Conservation (phyloP, 1,284 basidiomycete genomes). For the Marasmius oreades region DNA sequence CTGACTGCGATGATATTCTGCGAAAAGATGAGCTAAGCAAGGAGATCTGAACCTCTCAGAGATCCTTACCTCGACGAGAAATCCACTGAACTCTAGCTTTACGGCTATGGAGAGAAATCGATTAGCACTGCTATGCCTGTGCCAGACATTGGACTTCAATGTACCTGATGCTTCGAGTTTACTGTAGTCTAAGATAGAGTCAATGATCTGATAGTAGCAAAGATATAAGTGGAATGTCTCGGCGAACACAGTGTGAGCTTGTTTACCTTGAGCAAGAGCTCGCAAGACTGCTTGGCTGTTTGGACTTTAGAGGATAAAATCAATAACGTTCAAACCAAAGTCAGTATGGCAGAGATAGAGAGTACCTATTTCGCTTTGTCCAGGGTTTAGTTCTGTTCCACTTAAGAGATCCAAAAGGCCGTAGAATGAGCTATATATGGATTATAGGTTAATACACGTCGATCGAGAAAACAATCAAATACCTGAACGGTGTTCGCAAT, state of each 20-base stretch:
- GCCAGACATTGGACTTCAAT: not conserved
- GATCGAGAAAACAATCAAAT: constrained; percentile 3
- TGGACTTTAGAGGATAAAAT: constrained; percentile 41
- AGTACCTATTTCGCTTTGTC: constrained; percentile 65
- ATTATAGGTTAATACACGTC: not conserved
- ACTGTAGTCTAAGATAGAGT: constrained; percentile 72
- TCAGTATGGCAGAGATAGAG: not conserved
- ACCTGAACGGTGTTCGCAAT: constrained; percentile 69
- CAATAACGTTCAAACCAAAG: not conserved
- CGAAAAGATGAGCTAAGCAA: not conserved
- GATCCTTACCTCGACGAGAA: constrained; percentile 51
- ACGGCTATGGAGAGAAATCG: constrained; percentile 40
- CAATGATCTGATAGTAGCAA: constrained; percentile 51
- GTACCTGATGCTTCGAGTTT: constrained; percentile 68
- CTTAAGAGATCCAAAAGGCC: constrained; percentile 65
- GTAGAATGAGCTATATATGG: constrained; percentile 56
- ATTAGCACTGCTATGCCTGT: constrained; percentile 3
- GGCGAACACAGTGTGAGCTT: not conserved
- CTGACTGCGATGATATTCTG: constrained; percentile 64
- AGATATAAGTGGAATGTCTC: not conserved
- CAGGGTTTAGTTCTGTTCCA: constrained; percentile 60
- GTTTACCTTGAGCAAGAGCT: constrained; percentile 59
- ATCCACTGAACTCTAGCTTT: constrained; percentile 63
- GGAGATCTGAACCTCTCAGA: not conserved
- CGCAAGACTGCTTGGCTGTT: constrained; percentile 73